Base-by-base conservation (phyloP, 768 basidiomycete genomes). In the Asterophora parasitica region DNA sequence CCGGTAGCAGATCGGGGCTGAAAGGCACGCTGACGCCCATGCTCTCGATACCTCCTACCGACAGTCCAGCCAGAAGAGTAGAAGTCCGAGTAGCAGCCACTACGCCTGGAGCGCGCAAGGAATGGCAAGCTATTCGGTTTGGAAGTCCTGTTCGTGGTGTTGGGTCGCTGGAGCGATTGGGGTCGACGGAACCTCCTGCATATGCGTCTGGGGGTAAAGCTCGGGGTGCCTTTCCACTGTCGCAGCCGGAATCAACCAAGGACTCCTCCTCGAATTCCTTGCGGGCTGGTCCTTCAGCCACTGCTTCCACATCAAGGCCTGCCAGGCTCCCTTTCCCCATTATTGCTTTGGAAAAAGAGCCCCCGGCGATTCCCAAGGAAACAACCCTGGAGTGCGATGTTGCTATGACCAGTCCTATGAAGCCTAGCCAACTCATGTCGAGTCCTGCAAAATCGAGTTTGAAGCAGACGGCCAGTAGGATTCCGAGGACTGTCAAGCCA, bases 401-500 rank as follows among this genome's bases (percentile, higher is more conserved):
- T 31, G 27, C 10, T 16, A 36, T 36, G 36, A 16, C 49, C 19
- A 54, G 49, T 35, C 41, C 59, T 15, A 56, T 64, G 30, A 56
- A 55, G 47, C 48, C 54, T 38, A 52, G 41, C 26, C 58, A 46
- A 33, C 54, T 54, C 16, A 45, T 55, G 3, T 55, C 58, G n/a
- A 68, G 63, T 52, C 61, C 69, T 32, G 50, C 56, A 4, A 77
- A 74, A 46, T 77, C 78, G 13, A 70, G 51, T 37, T 58, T 83
- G 44, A 79, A 74, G 56, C 77, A 81, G 51, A 62, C 69, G 7
- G 73, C 69, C 0, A 82, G 83, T 61, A 72, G 73, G 59, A 85
- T 85, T 55, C 83, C 83, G 13, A 72, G 83, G 49, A 78, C 80
- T 34, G 73, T 61, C 19, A 84, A 83, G 45, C 83, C 82, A 2